These are phyloP conservation scores for Astrothelium subdiscretum DNA, from an alignment of 495 filamentous ascomycete genomes.

Conservation along the genomic window DNA sequence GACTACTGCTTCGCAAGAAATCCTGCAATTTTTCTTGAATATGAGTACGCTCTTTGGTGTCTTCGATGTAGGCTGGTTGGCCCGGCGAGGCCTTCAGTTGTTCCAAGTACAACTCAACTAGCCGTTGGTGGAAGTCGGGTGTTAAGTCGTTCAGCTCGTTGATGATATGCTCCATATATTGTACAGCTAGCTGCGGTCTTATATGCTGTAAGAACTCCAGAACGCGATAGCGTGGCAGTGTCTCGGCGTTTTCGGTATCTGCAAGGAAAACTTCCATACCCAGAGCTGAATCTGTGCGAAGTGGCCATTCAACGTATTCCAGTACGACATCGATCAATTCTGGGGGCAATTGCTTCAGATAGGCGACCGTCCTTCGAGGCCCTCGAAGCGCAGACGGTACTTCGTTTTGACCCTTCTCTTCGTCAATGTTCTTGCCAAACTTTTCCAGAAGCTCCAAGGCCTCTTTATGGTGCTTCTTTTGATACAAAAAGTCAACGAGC, in stretches of 20 bases:
- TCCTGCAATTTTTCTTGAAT: slow-evolving; percentile 54
- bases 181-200: slow-evolving; percentile 57
- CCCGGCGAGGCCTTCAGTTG: slow-evolving; percentile 37
- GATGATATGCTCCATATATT: slow-evolving; percentile 87
- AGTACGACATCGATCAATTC: slow-evolving; percentile 85
- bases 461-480: slow-evolving; percentile 83
- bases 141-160: slow-evolving; percentile 73
- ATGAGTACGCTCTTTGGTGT: slow-evolving; percentile 35
- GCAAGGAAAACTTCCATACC: slow-evolving; percentile 93
- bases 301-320: slow-evolving; percentile 82
- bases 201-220: slow-evolving; percentile 60
- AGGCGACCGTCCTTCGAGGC: slow-evolving; percentile 73
- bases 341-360: slow-evolving; percentile 77
- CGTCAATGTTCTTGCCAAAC: slow-evolving; percentile 55
- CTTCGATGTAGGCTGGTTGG: slow-evolving; percentile 33
- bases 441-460: slow-evolving; percentile 71
- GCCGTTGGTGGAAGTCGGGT: slow-evolving; percentile 73
- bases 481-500: slow-evolving; percentile 91
- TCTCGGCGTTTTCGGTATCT: slow-evolving; percentile 92
- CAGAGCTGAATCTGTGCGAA: slow-evolving; percentile 56
- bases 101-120: slow-evolving; percentile 66
- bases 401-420: slow-evolving; percentile 50
- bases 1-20: slow-evolving; percentile 63
- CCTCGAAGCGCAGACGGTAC: slow-evolving; percentile 62
- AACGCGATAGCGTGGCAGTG: slow-evolving; percentile 63